Conservation (phyloP, 805 yeast genomes). For the Wickerhamomyces ciferrii region DNA sequence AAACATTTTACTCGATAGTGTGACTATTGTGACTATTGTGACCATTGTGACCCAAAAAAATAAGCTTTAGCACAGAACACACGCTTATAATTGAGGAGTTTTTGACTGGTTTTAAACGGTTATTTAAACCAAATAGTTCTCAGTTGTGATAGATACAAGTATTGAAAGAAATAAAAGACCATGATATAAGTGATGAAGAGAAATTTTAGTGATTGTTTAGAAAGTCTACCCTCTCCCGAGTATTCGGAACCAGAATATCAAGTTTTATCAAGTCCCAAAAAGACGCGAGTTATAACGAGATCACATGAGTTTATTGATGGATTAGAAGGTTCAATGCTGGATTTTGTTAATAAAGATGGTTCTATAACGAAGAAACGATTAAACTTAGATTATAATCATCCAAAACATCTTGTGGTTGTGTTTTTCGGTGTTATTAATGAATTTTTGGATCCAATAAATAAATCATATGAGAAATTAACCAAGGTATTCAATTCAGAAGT, state of each 20-base stretch:
- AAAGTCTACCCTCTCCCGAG: conserved; percentile 14
- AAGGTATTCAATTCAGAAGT: conserved; percentile 7
- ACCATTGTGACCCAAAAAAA: not conserved
- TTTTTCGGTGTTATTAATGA: conserved; percentile 19
- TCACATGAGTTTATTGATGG: not conserved
- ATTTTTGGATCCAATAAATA: conserved; percentile 8
- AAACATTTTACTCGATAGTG: not conserved
- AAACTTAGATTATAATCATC: not conserved
- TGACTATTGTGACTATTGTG: not conserved
- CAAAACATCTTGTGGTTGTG: conserved; percentile 12
- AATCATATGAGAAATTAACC: not conserved
- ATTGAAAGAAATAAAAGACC: not conserved
- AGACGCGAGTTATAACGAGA: not conserved
- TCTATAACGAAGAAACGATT: not conserved
- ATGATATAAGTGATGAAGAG: conserved; percentile 7
- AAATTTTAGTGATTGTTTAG: not conserved
- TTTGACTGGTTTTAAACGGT: not conserved
- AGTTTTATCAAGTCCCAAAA: not conserved
- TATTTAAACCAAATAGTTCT: not conserved
- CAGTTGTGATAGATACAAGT: not conserved
- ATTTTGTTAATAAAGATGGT: not conserved
- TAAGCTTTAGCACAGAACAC: not conserved
- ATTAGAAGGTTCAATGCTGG: not conserved
- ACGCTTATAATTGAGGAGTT: not conserved
- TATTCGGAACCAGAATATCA: conserved; percentile 3